Evolutionary conservation across 1,284 basidiomycete species (phyloP).

Genomic region (Tausonia pullulans): DNA sequence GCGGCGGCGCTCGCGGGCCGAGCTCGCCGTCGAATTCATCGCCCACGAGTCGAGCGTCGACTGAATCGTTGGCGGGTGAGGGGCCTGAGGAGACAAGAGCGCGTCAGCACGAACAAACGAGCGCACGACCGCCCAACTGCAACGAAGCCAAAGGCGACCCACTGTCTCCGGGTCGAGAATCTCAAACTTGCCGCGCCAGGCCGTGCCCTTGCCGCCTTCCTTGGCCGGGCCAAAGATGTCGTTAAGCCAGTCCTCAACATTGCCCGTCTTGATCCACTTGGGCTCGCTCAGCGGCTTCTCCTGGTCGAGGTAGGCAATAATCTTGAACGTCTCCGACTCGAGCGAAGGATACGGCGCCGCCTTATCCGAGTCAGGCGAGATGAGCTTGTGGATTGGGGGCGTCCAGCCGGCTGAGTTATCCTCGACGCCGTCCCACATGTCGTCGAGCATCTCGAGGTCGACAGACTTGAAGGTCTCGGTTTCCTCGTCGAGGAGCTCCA

Average conservation of each 20-base stretch:
- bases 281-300: conserved; percentile 81
- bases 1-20: conserved; percentile 60
- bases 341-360: conserved; percentile 5
- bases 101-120: neutral
- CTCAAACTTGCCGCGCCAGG: conserved; percentile 82
- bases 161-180: conserved; percentile 92
- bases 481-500: conserved; percentile 34
- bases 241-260: conserved; percentile 82
- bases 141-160: conserved; percentile 30
- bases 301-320: conserved; percentile 59
- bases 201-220: conserved; percentile 53
- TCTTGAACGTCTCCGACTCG: conserved; percentile 23
- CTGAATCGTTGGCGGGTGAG: conserved; percentile 77
- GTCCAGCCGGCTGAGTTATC: conserved; percentile 19
- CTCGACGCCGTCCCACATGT: conserved; percentile 21
- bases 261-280: conserved; percentile 88
- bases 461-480: conserved; percentile 25
- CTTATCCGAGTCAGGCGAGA: conserved; percentile 4
- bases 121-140: neutral
- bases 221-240: conserved; percentile 75
- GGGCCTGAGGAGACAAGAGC: conserved; percentile 11
- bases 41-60: conserved; percentile 82
- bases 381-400: conserved; percentile 15
- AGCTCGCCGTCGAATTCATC: conserved; percentile 61
- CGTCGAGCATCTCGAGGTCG: conserved; percentile 22